These are phyloP conservation scores for Coemansia biformis DNA, from an alignment of 192 early-diverging fungal genomes.

Conservation along the genomic window DNA sequence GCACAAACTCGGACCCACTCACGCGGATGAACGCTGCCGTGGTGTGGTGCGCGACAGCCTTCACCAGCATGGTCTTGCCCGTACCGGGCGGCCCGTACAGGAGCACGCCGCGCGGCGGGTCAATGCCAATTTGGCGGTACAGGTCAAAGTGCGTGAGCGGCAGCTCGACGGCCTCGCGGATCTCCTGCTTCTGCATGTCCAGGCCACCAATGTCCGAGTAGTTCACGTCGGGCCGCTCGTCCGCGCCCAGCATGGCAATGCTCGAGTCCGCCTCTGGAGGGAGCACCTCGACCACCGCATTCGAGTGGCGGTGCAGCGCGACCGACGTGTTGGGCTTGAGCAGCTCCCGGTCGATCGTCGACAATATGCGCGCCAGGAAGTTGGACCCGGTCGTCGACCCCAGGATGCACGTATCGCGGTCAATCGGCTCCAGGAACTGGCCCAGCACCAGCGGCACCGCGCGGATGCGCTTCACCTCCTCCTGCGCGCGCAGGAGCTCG, in stretches of 20 bases:
- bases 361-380: conserved; percentile 89
- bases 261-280: conserved; percentile 94
- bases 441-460: conserved; percentile 97
- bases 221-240: conserved; percentile 75
- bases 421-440: conserved; percentile 97
- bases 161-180: conserved; percentile 94
- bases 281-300: conserved; percentile 92
- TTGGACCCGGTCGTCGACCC: conserved; percentile 88
- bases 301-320: conserved; percentile 94
- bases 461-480: conserved; percentile 97
- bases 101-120: conserved; percentile 97
- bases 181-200: conserved; percentile 89
- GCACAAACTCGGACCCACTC: conserved; percentile 96
- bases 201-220: conserved; percentile 82
- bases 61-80: conserved; percentile 98
- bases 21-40: conserved; percentile 95
- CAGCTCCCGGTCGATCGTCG: conserved; percentile 95
- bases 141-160: conserved; percentile 97
- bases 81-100: conserved; percentile 98
- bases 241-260: conserved; percentile 76
- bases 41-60: conserved; percentile 98
- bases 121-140: conserved; percentile 97
- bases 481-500: conserved; percentile 90
- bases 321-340: conserved; percentile 92
- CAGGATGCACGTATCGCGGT: conserved; percentile 94